Percentiles rank a stretch among this genome's conserved stretches.
phyloP scores from a whole-genome alignment of 225 moss, liverwort and hornwort species.

The Marchantia paleacea region DNA sequence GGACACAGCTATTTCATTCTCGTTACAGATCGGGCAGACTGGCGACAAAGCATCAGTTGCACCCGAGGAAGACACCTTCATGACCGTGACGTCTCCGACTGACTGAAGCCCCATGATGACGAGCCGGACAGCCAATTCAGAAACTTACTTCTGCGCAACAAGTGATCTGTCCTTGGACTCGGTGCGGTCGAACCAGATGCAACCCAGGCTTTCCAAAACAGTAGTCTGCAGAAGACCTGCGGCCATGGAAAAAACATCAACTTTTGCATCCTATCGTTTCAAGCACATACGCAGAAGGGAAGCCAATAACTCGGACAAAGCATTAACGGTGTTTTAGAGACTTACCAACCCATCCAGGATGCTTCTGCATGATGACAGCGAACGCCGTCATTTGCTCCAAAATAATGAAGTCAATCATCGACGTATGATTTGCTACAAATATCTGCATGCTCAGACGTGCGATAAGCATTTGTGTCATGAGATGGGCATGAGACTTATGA shows the following conservation, averaged over 20 bases:
- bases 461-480: constrained; percentile 1
- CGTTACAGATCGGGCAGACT: background rate
- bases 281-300: background rate
- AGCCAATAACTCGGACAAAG: background rate
- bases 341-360: constrained; percentile 99
- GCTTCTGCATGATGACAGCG: constrained; percentile 98
- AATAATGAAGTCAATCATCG: constrained; percentile 97
- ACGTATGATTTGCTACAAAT: constrained; percentile 98
- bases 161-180: constrained; percentile 77
- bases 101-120: background rate
- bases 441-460: constrained; percentile 48
- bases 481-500: background rate
- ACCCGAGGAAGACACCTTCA: background rate
- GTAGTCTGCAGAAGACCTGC: constrained; percentile 83
- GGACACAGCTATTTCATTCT: background rate
- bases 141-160: constrained; percentile 69
- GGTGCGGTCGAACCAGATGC: constrained; percentile 98
- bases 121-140: too few species aligned
- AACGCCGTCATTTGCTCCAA: constrained; percentile 98
- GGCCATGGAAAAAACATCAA: constrained; percentile 10
- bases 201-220: constrained; percentile 95
- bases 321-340: background rate
- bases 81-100: background rate
- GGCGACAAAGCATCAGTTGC: background rate
- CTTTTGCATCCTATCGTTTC: too few species aligned